Percentiles rank a stretch among this genome's conserved stretches.
phyloP scores from a whole-genome alignment of 768 basidiomycete genomes.

The Agaricus blazei region DNA sequence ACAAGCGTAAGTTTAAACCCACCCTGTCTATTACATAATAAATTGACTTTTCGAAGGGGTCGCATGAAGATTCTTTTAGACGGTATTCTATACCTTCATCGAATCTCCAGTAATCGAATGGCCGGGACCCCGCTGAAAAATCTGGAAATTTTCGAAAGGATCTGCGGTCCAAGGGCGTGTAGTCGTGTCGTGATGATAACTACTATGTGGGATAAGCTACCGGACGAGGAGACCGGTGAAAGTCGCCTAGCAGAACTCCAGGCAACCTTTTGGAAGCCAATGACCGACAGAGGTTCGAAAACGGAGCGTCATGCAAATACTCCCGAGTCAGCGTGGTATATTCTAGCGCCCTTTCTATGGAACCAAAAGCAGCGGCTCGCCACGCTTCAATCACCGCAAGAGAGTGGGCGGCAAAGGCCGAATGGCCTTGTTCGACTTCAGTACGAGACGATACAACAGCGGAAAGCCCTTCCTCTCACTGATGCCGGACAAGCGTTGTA shows the following conservation, averaged over 20 bases:
- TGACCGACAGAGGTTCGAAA: constrained; percentile 9
- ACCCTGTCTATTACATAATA: too few species aligned
- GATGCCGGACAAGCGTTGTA: constrained; percentile 17
- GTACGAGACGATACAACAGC: constrained; percentile 18
- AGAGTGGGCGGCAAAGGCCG: too few species aligned
- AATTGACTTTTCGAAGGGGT: too few species aligned
- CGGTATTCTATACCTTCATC: constrained; percentile 25
- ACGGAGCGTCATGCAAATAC: neutral
- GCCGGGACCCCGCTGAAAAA: constrained; percentile 21
- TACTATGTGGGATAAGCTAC: constrained; percentile 17
- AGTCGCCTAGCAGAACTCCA: constrained; percentile 11
- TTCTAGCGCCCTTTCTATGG: neutral
- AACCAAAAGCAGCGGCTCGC: neutral
- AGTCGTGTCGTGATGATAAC: constrained; percentile 27
- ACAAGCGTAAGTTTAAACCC: constrained; percentile 10
- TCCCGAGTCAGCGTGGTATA: constrained; percentile 1
- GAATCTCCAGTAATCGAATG: constrained; percentile 21
- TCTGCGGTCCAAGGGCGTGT: constrained; percentile 29
- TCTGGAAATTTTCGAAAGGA: constrained; percentile 24
- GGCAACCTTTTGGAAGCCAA: constrained; percentile 12
- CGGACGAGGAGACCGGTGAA: neutral
- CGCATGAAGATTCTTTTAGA: too few species aligned
- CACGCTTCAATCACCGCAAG: neutral
- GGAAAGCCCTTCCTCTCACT: constrained; percentile 18
- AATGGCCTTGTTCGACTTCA: too few species aligned